Conservation (phyloP, 495 filamentous ascomycete species). For the Penicillium fimorum region DNA sequence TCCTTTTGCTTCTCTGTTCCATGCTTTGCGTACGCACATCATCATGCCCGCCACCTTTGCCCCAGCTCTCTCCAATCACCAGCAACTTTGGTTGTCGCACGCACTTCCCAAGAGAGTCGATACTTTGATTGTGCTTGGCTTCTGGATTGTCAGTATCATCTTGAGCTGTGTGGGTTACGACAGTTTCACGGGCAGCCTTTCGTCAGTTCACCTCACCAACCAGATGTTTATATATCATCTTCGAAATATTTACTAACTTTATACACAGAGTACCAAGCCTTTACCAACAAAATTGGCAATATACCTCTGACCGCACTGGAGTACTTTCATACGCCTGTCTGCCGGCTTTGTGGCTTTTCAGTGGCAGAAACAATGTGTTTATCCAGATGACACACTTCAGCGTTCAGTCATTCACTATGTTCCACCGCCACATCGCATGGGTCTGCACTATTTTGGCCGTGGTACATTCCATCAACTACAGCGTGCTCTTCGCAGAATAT, state of each 20-base stretch:
- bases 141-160: not conserved
- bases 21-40: not conserved
- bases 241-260: no score
- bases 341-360: slow-evolving; percentile 40
- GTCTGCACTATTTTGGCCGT: slow-evolving; percentile 41
- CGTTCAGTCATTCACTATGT: slow-evolving; percentile 37
- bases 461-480: slow-evolving; percentile 39
- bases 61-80: not conserved
- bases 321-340: slow-evolving; percentile 38
- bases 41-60: not conserved
- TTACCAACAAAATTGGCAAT: slow-evolving; percentile 19
- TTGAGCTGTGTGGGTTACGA: not conserved
- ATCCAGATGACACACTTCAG: slow-evolving; percentile 41
- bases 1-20: no score
- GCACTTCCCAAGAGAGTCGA: not conserved
- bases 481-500: slow-evolving; percentile 22
- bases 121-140: not conserved
- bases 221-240: no score
- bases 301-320: slow-evolving; percentile 37
- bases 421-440: slow-evolving; percentile 46
- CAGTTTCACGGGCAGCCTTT: not conserved
- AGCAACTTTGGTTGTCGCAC: not conserved
- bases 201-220: not conserved
- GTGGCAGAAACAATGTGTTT: slow-evolving; percentile 44
- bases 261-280: not conserved